Base-by-base conservation (phyloP, 1,139 yeast genomes). In the Kurtzmaniella natalensis region DNA sequence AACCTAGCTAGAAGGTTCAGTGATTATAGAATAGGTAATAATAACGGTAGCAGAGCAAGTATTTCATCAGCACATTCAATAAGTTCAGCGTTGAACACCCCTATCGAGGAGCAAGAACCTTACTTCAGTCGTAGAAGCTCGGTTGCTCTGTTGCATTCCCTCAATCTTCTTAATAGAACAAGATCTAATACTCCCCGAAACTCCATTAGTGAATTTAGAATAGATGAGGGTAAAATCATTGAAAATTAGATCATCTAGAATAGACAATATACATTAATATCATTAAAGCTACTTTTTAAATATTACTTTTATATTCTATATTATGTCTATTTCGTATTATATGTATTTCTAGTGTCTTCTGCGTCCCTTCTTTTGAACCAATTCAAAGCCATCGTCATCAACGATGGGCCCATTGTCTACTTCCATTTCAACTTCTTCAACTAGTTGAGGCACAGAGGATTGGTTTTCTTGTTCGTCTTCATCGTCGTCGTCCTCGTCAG, bases 311-410 rank as follows among this genome's bases (percentile, higher is more conserved):
- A 16, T 30, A 25, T 13, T 30, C 14, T 27, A 8, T 17, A 23
- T 10, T 17, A 23, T 7, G 7, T 20, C 20, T 25, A 18, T 20
- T 25, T 35, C 17, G 27, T 28, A 25, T 9, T 18, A 11, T 23
- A 14, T 18, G 6, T 24, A 30, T 24, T 7, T 34, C 26, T 39
- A 47, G 31, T 43, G 43, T 40, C 47, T 43, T 17, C 46, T 38
- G 22, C 70, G 72, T 18, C 81, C 78, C 50, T 72, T 80, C 50
- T 72, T 78, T 49, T 81, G 87, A 7, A 89, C 96, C 41, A 88
- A 60, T 47, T 88, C 92, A 51, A 89, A 89, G 2, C 97, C 97
- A 53, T 89, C 96, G 21, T 89, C 97, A 54, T 89, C 96, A 9
- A 89, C 70, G 9, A 84, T 55, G 7, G 95, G 95, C 17, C 70